These are phyloP conservation scores for Hamamelis virginiana DNA, from an alignment of 164 flowering plant genomes.

Conservation along the genomic window DNA sequence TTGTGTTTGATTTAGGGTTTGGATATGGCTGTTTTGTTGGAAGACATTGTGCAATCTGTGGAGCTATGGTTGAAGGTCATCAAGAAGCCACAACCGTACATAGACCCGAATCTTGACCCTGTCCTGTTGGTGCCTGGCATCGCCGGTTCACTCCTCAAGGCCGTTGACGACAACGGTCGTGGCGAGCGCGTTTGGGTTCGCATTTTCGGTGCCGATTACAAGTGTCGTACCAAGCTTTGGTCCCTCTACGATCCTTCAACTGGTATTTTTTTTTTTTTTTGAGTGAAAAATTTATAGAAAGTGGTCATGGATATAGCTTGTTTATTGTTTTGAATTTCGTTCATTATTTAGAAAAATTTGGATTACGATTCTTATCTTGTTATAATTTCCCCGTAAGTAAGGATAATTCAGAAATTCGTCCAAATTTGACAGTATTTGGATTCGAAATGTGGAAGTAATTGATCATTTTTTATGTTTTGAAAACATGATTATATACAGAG, in stretches of 20 bases:
- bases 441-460: no score
- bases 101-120: slow-evolving; percentile 89
- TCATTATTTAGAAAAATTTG: no score
- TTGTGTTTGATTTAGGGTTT: background rate
- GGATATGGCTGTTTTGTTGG: slow-evolving; percentile 58
- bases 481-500: no score
- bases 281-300: no score
- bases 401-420: no score
- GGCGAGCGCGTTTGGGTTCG: slow-evolving; percentile 93
- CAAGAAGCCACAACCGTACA: slow-evolving; percentile 48
- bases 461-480: no score
- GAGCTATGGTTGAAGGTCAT: slow-evolving; percentile 60
- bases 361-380: no score
- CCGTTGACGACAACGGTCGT: slow-evolving; percentile 61
- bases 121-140: slow-evolving; percentile 92
- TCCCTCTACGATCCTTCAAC: slow-evolving; percentile 81
- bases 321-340: background rate
- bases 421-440: no score
- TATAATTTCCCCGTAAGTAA: no score
- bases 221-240: slow-evolving; percentile 82
- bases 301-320: background rate
- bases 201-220: slow-evolving; percentile 70
- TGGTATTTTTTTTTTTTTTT: slow-evolving; percentile 37
- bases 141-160: slow-evolving; percentile 85
- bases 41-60: slow-evolving; percentile 52